Percentiles rank a stretch among this genome's conserved stretches.
These are phyloP conservation scores for Xylariaceae sp. DNA, from an alignment of 2,329 filamentous ascomycete species.

Conservation along the genomic window DNA sequence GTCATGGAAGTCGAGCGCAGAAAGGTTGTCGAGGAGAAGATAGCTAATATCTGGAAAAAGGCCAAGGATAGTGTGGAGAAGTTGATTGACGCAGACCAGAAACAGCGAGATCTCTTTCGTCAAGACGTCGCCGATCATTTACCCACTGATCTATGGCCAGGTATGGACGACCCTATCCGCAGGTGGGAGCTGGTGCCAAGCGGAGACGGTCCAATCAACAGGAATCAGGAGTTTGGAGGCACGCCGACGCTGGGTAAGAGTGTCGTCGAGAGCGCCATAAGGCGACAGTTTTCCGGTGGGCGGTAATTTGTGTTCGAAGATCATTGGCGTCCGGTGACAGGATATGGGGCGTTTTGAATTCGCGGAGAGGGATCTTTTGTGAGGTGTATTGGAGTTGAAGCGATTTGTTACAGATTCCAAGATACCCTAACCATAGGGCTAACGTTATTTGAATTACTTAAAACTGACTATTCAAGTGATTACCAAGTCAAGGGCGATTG, in stretches of 20 bases:
- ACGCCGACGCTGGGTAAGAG: conserved; percentile 29
- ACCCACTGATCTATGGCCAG: conserved; percentile 84
- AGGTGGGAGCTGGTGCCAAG: conserved; percentile 49
- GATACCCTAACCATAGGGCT: too few relatives aligned
- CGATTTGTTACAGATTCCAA: too few relatives aligned
- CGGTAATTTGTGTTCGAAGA: background rate
- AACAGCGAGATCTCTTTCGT: conserved; percentile 74
- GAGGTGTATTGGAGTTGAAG: too few relatives aligned
- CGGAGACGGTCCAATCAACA: conserved; percentile 25
- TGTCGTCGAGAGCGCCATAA: conserved; percentile 11
- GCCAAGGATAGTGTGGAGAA: conserved; percentile 74
- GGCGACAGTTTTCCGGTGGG: conserved; percentile 8
- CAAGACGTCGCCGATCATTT: conserved; percentile 82
- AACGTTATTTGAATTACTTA: too few relatives aligned
- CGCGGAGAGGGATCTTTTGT: too few relatives aligned
- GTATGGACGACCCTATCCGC: conserved; percentile 60
- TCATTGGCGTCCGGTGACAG: too few relatives aligned
- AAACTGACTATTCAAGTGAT: too few relatives aligned
- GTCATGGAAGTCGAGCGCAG: conserved; percentile 81
- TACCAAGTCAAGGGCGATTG: too few relatives aligned
- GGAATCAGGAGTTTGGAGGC: conserved; percentile 18
- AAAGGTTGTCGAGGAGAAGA: conserved; percentile 68
- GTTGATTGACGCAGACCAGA: conserved; percentile 69
- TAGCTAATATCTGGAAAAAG: conserved; percentile 71
- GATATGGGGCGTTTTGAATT: too few relatives aligned